Evolutionary conservation across 2,329 filamentous ascomycete genomes (phyloP), one percentile per base, ranked within the genome.

Genomic region (Diplodia seriata): DNA sequence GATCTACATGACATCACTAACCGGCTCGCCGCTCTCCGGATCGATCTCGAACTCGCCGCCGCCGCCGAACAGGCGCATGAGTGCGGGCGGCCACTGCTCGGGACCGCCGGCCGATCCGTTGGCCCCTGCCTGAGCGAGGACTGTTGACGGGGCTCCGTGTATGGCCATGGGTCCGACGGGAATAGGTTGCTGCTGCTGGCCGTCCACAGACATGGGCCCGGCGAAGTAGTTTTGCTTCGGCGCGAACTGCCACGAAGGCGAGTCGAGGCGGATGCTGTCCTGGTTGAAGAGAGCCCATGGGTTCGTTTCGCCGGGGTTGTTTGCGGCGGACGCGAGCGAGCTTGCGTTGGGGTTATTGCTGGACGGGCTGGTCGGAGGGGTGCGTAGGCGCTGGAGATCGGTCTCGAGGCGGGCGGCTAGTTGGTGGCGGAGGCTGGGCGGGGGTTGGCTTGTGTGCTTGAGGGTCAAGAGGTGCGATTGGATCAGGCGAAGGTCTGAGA

Each of bases 271-370:
- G 36, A 71, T 69, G 54, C 63, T 71, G 18, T 69, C 67, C 43
- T 70, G 70, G 36, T 70, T 68, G 23, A 71, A 71, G 3, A 71
- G 61, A 9, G 69, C 65, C 70, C 70, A 71, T 3, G 70, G 56
- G 12, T 66, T 63, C 31, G 68, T 64, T 26, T 70, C 68, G 3
- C 57, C 63, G 15, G 61, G 33, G 23, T 66, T 31, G 20, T 59
- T 43, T 18, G 64, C 54, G 7, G 64, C 43, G 7, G 54, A 15
- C n/a, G 40, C 23, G 7, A 59, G 23, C 12, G 18, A 36, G 3
- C 20, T 31, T 36, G 53, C 31, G 20, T 59, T 67, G 12, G 33
- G 64, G 18, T 56, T 26, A 26, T 26, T 67, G 54, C 43, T 59
- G 2, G 64, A 67, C 4, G 64, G 64, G n/a, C 54, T 67, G 1